phyloP scores from a whole-genome alignment of 129 eudicot species.

The Tagetes patula region DNA sequence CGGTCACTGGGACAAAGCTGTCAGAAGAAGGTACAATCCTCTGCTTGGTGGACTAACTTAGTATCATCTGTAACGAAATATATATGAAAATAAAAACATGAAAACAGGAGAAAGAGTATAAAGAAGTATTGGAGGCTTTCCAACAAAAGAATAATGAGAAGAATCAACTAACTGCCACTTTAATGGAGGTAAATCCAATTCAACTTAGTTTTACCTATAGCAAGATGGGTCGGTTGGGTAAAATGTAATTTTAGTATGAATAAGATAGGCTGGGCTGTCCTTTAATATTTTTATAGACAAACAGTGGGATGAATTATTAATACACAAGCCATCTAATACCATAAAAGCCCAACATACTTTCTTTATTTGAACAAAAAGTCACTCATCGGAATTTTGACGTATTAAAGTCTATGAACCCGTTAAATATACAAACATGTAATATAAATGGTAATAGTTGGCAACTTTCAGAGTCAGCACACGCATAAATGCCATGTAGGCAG shows the following conservation, averaged over 20 bases:
- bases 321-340: neutral
- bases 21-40: constrained; percentile 63
- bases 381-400: neutral
- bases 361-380: neutral
- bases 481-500: too few relatives aligned
- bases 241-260: neutral
- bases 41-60: constrained; percentile 6
- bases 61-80: constrained; percentile 6
- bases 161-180: constrained; percentile 54
- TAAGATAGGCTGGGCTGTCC: neutral
- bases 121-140: constrained; percentile 68
- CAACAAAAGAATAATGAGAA: constrained; percentile 77
- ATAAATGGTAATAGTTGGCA: neutral
- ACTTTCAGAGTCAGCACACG: neutral
- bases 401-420: neutral
- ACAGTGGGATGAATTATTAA: neutral
- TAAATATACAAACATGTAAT: neutral
- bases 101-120: constrained; percentile 81
- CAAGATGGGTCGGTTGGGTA: constrained; percentile 14
- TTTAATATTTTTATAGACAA: neutral
- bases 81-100: constrained; percentile 2
- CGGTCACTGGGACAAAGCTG: constrained; percentile 63
- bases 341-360: neutral
- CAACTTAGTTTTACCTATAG: neutral
- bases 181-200: constrained; percentile 54